phyloP scores from a whole-genome alignment of 257 asterid genomes.

The Solanum pinnatisectum region DNA sequence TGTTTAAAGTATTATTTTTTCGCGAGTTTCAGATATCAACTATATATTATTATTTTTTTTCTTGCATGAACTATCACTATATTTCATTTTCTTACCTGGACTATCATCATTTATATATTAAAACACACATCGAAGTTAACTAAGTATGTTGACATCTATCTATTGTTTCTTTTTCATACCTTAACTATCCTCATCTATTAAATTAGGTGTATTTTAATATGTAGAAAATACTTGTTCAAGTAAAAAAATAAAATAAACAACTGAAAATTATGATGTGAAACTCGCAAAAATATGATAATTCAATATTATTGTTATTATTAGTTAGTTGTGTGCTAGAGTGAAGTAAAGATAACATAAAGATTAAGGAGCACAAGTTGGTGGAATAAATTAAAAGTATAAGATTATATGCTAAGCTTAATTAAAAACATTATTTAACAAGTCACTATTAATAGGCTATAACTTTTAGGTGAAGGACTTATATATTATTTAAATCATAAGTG shows the following conservation, averaged over 20 bases:
- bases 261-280: neutral
- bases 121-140: neutral
- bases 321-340: neutral
- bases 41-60: accelerated
- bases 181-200: neutral
- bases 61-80: neutral
- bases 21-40: accelerated
- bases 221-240: accelerated
- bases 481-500: neutral
- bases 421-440: neutral
- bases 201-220: neutral
- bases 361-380: neutral
- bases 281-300: too few species aligned
- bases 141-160: neutral
- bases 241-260: too few species aligned
- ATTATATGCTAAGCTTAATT: neutral
- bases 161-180: neutral
- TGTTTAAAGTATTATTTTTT: too few species aligned
- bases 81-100: neutral
- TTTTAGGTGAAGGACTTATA: neutral
- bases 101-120: neutral
- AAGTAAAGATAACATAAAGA: neutral
- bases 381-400: neutral
- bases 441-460: neutral
- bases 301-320: neutral